Evolutionary conservation across 1,284 basidiomycete species (phyloP).

Genomic region (Microbotryomycetes sp.): DNA sequence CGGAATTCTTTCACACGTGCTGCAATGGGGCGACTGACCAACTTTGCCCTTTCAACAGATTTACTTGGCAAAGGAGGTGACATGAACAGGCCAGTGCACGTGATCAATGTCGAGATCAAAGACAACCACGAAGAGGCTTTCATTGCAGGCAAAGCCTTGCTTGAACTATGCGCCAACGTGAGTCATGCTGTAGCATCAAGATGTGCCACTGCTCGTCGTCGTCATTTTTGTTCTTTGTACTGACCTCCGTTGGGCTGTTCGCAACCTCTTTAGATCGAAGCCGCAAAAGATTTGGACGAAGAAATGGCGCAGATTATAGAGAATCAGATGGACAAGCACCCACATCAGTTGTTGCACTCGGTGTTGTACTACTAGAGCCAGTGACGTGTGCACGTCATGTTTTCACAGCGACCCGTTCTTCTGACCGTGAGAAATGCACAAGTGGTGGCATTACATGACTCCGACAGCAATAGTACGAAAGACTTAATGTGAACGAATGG

Average conservation of each 20-base stretch:
- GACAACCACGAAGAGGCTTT: slow-evolving; percentile 98
- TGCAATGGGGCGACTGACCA: background rate
- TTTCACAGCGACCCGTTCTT: background rate
- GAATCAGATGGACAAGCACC: slow-evolving; percentile 76
- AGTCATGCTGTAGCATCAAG: too few relatives aligned
- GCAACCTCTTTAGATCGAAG: slow-evolving; percentile 73
- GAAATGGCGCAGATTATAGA: slow-evolving; percentile 83
- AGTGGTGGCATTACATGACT: too few relatives aligned
- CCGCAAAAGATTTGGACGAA: slow-evolving; percentile 75
- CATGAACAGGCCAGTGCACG: slow-evolving; percentile 84
- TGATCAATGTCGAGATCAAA: slow-evolving; percentile 98
- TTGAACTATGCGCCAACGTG: slow-evolving; percentile 86
- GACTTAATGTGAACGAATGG: too few relatives aligned
- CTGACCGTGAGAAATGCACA: too few relatives aligned
- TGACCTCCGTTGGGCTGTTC: too few relatives aligned
- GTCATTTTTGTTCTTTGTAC: background rate
- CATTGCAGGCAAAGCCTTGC: slow-evolving; percentile 88
- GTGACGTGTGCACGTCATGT: slow-evolving; percentile 43
- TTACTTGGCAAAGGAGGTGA: slow-evolving; percentile 82
- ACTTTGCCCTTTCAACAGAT: slow-evolving; percentile 51
- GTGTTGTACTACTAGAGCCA: slow-evolving; percentile 85
- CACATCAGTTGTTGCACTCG: slow-evolving; percentile 85
- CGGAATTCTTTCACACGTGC: background rate
- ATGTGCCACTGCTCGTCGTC: background rate
- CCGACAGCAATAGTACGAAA: too few relatives aligned